Percentiles rank a stretch among this genome's conserved stretches.
These are phyloP conservation scores for Podosphaera xanthii DNA, from an alignment of 2,329 filamentous ascomycete species.

Conservation along the genomic window DNA sequence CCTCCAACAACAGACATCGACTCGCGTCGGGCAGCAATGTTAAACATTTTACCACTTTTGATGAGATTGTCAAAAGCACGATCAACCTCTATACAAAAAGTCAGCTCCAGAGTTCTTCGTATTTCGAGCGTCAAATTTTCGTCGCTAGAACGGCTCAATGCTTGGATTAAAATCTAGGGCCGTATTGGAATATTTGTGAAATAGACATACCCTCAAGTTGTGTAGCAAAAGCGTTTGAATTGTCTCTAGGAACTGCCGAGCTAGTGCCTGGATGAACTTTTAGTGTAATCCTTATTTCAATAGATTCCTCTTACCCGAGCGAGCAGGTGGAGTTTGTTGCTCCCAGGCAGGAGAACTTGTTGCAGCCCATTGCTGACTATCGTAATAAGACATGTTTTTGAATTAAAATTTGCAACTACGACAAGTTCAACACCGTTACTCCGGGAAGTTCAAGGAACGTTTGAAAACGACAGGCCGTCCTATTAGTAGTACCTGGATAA, in stretches of 20 bases:
- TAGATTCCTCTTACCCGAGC: slow-evolving; percentile 36
- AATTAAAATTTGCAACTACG: slow-evolving; percentile 14
- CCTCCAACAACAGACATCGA: slow-evolving; percentile 43
- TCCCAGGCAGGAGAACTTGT: slow-evolving; percentile 42
- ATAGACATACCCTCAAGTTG: slow-evolving; percentile 66
- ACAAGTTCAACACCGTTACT: slow-evolving; percentile 14
- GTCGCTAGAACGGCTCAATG: not conserved
- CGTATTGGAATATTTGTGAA: not conserved
- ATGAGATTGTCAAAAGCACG: slow-evolving; percentile 85
- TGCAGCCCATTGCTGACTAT: slow-evolving; percentile 40
- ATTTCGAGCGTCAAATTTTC: not conserved
- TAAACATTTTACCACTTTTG: slow-evolving; percentile 90
- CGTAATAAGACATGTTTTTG: slow-evolving; percentile 42
- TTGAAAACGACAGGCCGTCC: slow-evolving; percentile 2
- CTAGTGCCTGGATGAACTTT: slow-evolving; percentile 36
- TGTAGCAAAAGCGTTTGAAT: slow-evolving; percentile 55
- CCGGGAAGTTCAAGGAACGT: slow-evolving; percentile 15
- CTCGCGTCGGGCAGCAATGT: slow-evolving; percentile 50
- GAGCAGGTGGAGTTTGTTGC: slow-evolving; percentile 46
- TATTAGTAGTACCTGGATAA: not conserved
- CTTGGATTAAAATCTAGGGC: not conserved
- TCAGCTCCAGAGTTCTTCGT: slow-evolving; percentile 6
- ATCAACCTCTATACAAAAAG: slow-evolving; percentile 53
- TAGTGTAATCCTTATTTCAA: slow-evolving; percentile 7
- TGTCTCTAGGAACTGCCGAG: slow-evolving; percentile 52